A percentile compares a stretch with the other conserved stretches of the same genome.
These are phyloP conservation scores for Cairneyella variabilis DNA, from an alignment of 495 filamentous ascomycete genomes.

Conservation along the genomic window DNA sequence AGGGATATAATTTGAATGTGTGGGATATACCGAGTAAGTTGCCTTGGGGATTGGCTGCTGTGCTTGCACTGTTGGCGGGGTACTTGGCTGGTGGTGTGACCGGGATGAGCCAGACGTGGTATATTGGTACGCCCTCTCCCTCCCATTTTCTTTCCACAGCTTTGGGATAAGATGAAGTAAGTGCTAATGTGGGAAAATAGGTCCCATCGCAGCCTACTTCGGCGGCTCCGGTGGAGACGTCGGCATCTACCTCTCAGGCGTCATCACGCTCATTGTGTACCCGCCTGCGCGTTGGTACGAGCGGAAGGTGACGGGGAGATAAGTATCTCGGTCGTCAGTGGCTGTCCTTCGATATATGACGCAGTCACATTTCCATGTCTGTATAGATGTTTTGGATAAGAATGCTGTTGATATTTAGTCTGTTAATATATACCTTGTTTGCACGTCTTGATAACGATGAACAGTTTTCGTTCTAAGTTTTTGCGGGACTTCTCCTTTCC, in stretches of 20 bases:
- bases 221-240: constrained; percentile 46
- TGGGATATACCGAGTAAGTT: constrained; percentile 46
- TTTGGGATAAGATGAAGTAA: no score
- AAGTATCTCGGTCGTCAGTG: no score
- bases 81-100: constrained; percentile 40
- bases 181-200: no score
- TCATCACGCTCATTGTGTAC: constrained; percentile 40
- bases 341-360: no score
- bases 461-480: no score
- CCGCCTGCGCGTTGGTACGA: constrained; percentile 38
- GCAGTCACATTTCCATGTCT: no score
- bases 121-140: constrained; percentile 30
- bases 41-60: constrained; percentile 44
- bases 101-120: constrained; percentile 51
- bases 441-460: no score
- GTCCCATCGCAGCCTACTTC: constrained; percentile 44
- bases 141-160: neutral
- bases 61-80: constrained; percentile 40
- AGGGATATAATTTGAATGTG: constrained; percentile 44
- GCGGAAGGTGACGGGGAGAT: constrained; percentile 26
- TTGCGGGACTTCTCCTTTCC: no score
- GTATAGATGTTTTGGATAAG: no score
- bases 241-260: constrained; percentile 50
- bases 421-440: no score
- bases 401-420: no score